These are phyloP conservation scores for Asterella californica DNA, from an alignment of 225 moss, liverwort and hornwort genomes.

Conservation along the genomic window DNA sequence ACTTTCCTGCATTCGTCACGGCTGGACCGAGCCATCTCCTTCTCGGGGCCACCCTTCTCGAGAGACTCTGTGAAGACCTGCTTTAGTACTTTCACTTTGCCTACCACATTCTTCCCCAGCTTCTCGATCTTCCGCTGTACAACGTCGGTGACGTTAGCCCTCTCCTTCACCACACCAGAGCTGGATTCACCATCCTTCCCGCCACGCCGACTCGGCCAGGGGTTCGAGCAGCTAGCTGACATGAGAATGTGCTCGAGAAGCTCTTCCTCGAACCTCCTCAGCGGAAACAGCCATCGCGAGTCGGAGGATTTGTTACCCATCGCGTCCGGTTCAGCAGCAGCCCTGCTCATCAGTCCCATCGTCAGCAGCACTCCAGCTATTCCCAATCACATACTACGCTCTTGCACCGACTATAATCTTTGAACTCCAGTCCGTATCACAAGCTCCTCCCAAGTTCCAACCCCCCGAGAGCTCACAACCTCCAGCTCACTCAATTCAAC, in stretches of 20 bases:
- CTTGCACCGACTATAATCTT: too few relatives aligned
- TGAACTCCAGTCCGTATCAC: neutral
- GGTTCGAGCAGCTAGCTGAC: conserved; percentile 28
- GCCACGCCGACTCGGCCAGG: conserved; percentile 28
- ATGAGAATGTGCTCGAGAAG: conserved; percentile 38
- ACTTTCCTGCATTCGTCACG: conserved; percentile 36
- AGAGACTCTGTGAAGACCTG: conserved; percentile 29
- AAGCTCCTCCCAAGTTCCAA: neutral
- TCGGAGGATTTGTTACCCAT: conserved; percentile 18
- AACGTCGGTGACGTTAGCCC: conserved; percentile 22
- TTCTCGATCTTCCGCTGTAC: conserved; percentile 41
- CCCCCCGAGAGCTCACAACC: neutral
- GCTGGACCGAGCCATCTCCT: neutral
- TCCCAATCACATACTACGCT: conserved; percentile 3
- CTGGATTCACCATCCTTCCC: neutral
- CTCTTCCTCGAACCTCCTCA: conserved; percentile 42
- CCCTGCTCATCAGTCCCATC: conserved; percentile 41
- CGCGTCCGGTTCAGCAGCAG: conserved; percentile 21
- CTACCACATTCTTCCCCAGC: conserved; percentile 37
- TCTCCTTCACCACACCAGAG: neutral
- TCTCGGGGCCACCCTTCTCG: conserved; percentile 15
- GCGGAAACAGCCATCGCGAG: conserved; percentile 39
- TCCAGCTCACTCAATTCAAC: too few relatives aligned
- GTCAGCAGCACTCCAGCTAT: neutral
- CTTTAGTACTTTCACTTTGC: conserved; percentile 37